Evolutionary conservation across 2,329 filamentous ascomycete species (phyloP), one percentile per base, ranked within the genome.

Genomic region (Dactylellina parvicollis): DNA sequence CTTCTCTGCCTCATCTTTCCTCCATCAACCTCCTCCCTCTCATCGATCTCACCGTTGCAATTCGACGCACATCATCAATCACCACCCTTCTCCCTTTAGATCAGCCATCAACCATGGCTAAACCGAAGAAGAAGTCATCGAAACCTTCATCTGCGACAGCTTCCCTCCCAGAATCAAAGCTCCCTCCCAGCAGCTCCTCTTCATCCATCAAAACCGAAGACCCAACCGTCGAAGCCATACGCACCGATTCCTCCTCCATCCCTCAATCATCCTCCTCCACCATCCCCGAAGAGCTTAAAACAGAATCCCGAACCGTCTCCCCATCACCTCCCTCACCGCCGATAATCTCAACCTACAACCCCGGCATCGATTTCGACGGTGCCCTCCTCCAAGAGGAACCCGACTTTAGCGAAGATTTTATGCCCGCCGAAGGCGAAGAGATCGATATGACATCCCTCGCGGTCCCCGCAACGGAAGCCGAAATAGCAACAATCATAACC

Each of bases 351-450:
- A 34, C 44, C 8, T 65, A 24, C 28, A 20, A 36, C n/a, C 60
- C 44, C 1, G 52, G 40, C 18, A 54, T 18, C 56, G 70, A 69
- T 24, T 64, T 62, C 18, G 70, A 74, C 36, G 70, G 70, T 20
- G 70, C 49, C 2, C 26, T 74, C 18, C 44, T 74, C 38, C 64
- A 62, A 32, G 70, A 74, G n/a, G 70, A 74, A 42, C 70, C 70
- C 0, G 70, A 74, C 7, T 74, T 74, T 16, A 56, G 69, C 22
- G 70, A 74, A 32, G 70, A 74, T 46, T 74, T 74, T 10, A 56
- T 69, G n/a, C 70, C 70, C 3, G 70, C 60, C 4, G 69, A 55
- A 46, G 69, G 69, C 28, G 69, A 73, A n/a, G 69, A 73, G 20
- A 66, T 73, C 12, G 69, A 73, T 28, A 18, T 73, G 1, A 73